Percentiles rank a stretch among this genome's conserved stretches.
phyloP scores from a whole-genome alignment of 1,284 basidiomycete species.

The Blastosporella zonata region DNA sequence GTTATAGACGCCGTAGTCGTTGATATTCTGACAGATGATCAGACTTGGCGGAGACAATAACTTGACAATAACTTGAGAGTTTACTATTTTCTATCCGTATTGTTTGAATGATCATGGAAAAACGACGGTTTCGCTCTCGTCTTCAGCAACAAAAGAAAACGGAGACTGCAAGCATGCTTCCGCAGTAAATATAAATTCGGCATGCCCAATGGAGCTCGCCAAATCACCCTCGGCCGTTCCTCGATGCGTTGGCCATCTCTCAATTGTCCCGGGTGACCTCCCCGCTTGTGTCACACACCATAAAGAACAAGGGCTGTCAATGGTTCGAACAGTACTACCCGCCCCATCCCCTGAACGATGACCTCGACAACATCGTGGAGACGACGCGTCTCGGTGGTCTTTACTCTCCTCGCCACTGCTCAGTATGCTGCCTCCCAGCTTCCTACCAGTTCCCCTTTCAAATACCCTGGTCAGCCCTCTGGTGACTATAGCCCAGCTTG shows the following conservation, averaged over 20 bases:
- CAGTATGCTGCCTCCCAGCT: conserved; percentile 25
- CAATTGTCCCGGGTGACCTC: conserved; percentile 10
- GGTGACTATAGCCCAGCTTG: conserved; percentile 55
- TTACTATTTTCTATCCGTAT: background rate
- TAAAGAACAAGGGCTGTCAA: conserved; percentile 2
- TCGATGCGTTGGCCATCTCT: conserved; percentile 4
- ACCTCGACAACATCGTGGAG: conserved; percentile 17
- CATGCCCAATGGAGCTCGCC: conserved; percentile 9
- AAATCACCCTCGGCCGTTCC: background rate
- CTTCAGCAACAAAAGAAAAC: conserved; percentile 7
- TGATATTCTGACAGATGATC: too few species aligned
- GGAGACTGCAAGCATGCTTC: background rate
- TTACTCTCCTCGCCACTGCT: conserved; percentile 17
- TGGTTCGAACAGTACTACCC: background rate
- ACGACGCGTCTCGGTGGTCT: conserved; percentile 17
- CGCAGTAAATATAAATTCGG: background rate
- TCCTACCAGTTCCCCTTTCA: conserved; percentile 45
- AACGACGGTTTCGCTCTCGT: background rate
- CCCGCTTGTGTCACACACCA: background rate
- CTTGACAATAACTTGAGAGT: conserved; percentile 16
- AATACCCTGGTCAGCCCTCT: conserved; percentile 50
- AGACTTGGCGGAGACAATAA: background rate
- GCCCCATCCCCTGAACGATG: conserved; percentile 1
- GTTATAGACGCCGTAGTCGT: too few species aligned
- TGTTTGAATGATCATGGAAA: background rate